Conservation (phyloP, 2,329 filamentous ascomycete genomes). For the Fusarium oxysporum region DNA sequence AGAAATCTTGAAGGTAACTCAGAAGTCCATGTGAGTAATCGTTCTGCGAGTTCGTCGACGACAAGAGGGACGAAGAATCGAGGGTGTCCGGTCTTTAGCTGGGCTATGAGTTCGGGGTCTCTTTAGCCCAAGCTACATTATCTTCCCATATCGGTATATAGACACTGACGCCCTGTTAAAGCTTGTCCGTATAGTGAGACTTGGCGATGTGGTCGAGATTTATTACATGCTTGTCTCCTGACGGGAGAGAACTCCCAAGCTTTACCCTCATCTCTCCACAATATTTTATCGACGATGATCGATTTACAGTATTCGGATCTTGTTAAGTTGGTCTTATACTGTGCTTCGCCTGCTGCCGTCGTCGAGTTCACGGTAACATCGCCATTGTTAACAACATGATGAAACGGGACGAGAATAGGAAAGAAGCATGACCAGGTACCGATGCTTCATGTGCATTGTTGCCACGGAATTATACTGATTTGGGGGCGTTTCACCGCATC, state of each 20-base stretch:
- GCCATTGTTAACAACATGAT: neutral
- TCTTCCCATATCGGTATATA: constrained; percentile 48
- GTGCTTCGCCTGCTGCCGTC: neutral
- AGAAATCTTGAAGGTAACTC: neutral
- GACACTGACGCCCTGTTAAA: constrained; percentile 45
- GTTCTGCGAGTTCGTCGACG: constrained; percentile 35
- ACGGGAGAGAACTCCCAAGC: constrained; percentile 41
- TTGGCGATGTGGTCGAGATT: neutral
- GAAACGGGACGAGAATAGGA: neutral
- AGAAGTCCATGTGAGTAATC: constrained; percentile 33
- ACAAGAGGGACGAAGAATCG: constrained; percentile 45
- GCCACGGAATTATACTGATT: neutral
- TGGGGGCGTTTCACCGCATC: neutral
- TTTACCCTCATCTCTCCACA: constrained; percentile 9
- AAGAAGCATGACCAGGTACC: neutral
- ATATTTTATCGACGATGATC: neutral
- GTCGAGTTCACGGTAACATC: neutral
- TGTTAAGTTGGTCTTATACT: neutral
- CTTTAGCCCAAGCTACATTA: constrained; percentile 41
- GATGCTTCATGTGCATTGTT: neutral
- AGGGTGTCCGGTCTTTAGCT: constrained; percentile 45
- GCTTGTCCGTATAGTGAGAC: neutral
- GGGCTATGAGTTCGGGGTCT: constrained; percentile 34
- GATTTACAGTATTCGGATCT: neutral
- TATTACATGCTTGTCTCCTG: constrained; percentile 44